Conservation (phyloP, 768 basidiomycete genomes). For the Mycena latifolia region DNA sequence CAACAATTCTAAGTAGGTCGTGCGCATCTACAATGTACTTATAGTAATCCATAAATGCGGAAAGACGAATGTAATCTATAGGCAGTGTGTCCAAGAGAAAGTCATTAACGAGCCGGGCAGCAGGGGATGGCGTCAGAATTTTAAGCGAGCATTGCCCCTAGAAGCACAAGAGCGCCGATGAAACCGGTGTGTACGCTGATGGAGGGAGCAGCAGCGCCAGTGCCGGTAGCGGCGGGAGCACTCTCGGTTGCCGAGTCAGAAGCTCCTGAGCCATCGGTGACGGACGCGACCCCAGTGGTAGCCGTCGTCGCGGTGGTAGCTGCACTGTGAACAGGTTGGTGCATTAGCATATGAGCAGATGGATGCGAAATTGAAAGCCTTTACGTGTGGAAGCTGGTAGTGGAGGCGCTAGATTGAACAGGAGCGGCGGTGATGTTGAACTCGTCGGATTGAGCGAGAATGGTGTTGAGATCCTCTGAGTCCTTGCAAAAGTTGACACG, state of each 20-base stretch:
- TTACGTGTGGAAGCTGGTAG: slow-evolving; percentile 34
- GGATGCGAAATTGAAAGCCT: background rate
- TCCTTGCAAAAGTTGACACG: slow-evolving; percentile 79
- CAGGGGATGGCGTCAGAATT: slow-evolving; percentile 17
- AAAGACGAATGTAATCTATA: background rate
- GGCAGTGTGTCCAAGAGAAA: slow-evolving; percentile 16
- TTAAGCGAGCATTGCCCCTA: slow-evolving; percentile 52
- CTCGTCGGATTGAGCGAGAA: slow-evolving; percentile 78
- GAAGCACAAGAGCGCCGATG: slow-evolving; percentile 48
- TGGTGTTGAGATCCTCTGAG: slow-evolving; percentile 56
- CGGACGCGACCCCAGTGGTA: background rate
- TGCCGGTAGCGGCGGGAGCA: slow-evolving; percentile 16
- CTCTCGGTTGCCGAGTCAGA: background rate
- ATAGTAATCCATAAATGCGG: background rate
- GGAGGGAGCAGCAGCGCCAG: slow-evolving; percentile 34
- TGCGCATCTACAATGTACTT: background rate
- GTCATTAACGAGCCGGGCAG: slow-evolving; percentile 11
- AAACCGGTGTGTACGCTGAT: slow-evolving; percentile 47
- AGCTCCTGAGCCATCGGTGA: background rate
- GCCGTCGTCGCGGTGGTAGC: background rate
- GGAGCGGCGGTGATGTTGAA: slow-evolving; percentile 61
- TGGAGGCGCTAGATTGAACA: slow-evolving; percentile 40
- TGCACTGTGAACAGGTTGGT: background rate
- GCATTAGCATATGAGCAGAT: background rate
- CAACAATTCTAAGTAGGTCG: background rate